These are phyloP conservation scores for Cymbidium sinense DNA, from an alignment of 106 monocot species.

Conservation along the genomic window DNA sequence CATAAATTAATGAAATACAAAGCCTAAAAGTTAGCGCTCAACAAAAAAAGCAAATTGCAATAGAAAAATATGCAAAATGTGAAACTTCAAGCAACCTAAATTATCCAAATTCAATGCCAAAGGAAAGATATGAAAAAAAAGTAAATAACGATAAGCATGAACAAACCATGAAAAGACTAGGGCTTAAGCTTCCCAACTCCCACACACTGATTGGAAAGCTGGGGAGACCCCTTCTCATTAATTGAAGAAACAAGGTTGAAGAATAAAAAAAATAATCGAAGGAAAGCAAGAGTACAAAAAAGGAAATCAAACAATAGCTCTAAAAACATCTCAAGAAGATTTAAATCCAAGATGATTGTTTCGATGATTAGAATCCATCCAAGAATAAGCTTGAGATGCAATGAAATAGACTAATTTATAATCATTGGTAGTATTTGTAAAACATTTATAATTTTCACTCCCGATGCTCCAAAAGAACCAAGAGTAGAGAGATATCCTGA, in stretches of 20 bases:
- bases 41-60: neutral
- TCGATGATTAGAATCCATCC: too few relatives aligned
- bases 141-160: neutral
- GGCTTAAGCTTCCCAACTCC: neutral
- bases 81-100: neutral
- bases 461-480: too few relatives aligned
- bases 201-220: neutral
- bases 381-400: too few relatives aligned
- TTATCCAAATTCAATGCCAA: neutral
- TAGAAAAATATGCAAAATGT: neutral
- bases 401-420: too few relatives aligned
- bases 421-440: too few relatives aligned
- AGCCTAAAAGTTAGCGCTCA: neutral
- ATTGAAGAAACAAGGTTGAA: neutral
- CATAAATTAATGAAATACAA: neutral
- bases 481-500: too few relatives aligned
- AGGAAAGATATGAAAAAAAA: neutral
- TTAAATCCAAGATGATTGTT: too few relatives aligned
- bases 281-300: too few relatives aligned
- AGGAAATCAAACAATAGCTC: too few relatives aligned
- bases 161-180: neutral
- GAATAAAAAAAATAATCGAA: neutral
- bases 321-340: too few relatives aligned
- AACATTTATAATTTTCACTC: too few relatives aligned
- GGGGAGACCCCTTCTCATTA: neutral